A percentile compares a stretch with the other conserved stretches of the same genome.
These are phyloP conservation scores for Nakazawaea ambrosiae DNA, from an alignment of 805 yeast species.

Conservation along the genomic window DNA sequence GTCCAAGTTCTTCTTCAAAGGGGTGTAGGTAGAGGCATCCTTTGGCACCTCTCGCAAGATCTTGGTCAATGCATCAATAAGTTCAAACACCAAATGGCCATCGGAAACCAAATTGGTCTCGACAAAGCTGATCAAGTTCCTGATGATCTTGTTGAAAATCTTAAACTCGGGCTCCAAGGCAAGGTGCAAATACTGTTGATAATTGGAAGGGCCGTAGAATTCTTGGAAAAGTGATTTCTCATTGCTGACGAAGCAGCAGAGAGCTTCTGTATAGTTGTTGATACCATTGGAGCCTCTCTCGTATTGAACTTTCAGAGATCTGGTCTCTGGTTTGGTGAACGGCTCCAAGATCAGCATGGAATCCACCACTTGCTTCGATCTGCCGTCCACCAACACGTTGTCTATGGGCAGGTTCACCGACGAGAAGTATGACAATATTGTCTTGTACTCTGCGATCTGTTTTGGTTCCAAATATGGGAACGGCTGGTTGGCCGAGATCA, in stretches of 20 bases:
- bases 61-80: slow-evolving; percentile 34
- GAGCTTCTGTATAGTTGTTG: slow-evolving; percentile 42
- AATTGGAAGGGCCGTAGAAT: slow-evolving; percentile 27
- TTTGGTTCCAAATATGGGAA: slow-evolving; percentile 32
- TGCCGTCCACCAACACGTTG: slow-evolving; percentile 32
- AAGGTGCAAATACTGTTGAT: slow-evolving; percentile 17
- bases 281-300: slow-evolving; percentile 60
- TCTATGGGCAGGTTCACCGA: slow-evolving; percentile 22
- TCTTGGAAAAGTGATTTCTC: slow-evolving; percentile 42
- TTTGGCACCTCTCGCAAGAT: slow-evolving; percentile 2
- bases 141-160: slow-evolving; percentile 31
- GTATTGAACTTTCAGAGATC: slow-evolving; percentile 39
- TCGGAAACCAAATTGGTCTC: slow-evolving; percentile 36
- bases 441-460: slow-evolving; percentile 28
- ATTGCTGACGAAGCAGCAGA: slow-evolving; percentile 39
- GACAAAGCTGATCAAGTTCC: slow-evolving; percentile 28
- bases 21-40: slow-evolving; percentile 2
- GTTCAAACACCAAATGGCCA: slow-evolving; percentile 49
- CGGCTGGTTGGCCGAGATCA: slow-evolving; percentile 31
- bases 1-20: slow-evolving; percentile 14
- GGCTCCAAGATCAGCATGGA: slow-evolving; percentile 40
- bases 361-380: slow-evolving; percentile 33
- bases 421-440: slow-evolving; percentile 40
- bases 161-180: slow-evolving; percentile 29
- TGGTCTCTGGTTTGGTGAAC: slow-evolving; percentile 32